phyloP scores from a whole-genome alignment of 768 basidiomycete species.

The Pseudohyphozyma bogoriensis region DNA sequence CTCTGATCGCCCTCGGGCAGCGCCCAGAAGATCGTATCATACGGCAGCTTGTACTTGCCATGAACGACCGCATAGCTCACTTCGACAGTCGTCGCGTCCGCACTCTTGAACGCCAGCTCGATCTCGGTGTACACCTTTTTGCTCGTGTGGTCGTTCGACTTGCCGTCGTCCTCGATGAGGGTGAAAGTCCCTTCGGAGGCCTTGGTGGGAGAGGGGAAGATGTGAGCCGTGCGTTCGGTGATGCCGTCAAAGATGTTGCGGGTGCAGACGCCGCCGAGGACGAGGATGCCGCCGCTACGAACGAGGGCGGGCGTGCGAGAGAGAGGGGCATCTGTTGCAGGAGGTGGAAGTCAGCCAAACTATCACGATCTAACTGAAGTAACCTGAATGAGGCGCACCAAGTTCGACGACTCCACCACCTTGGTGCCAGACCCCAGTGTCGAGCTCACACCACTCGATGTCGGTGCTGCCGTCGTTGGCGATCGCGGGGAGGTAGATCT shows the following conservation, averaged over 20 bases:
- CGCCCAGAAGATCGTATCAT: background rate
- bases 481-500: background rate
- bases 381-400: background rate
- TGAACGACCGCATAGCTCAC: background rate
- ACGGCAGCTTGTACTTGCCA: background rate
- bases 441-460: slow-evolving; percentile 1
- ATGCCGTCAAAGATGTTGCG: slow-evolving; percentile 1
- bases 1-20: background rate
- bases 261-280: slow-evolving; percentile 2
- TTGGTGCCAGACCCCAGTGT: slow-evolving; percentile 1
- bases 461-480: background rate
- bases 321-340: background rate
- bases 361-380: too few species aligned
- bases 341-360: too few species aligned
- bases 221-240: background rate
- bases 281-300: slow-evolving; percentile 1
- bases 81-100: background rate
- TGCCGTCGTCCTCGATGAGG: slow-evolving; percentile 3
- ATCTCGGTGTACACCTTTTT: slow-evolving; percentile 9
- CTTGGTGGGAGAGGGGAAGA: background rate
- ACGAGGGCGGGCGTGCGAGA: background rate
- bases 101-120: background rate
- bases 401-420: background rate
- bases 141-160: background rate
- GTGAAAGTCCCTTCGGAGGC: background rate